Base-by-base conservation (phyloP, 179 eudicot genomes). In the Silene vulgaris region DNA sequence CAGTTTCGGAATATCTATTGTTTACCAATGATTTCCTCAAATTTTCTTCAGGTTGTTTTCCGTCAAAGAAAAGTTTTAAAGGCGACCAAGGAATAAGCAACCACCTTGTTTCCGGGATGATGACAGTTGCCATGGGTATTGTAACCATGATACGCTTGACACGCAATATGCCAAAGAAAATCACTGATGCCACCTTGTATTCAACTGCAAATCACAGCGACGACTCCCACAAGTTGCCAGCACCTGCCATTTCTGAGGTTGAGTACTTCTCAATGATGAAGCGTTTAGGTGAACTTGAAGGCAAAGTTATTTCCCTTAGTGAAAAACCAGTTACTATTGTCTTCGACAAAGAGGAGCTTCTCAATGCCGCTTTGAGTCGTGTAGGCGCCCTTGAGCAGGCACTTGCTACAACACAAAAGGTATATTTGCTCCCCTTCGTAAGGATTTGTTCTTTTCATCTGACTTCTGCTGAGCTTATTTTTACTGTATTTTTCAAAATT, bases 91-190 rank as follows among this genome's bases (percentile, higher is more conserved):
- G 90, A 48, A 14, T 81, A 2, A 86, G 88, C 78, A 86, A 81
- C 76, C 93, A 86, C 65, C 60, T 90, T 19, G 79, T 90, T 14
- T 85, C 90, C 0, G 96, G 97, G 37, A 79, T 93, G 29, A 87
- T 96, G 97, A 82, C 97, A 16, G 75, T 96, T 26, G 81, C 89
- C 8, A 93, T 96, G 99, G 97, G 97, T 0, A 79, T 96, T 14
- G 84, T 90, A n/a, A 85, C 99, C 23, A 86, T 96, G 97, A 80
- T 93, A 52, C 84, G 91, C 14, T 30, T 96, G 84, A 87, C 97
- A 19, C 80, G 90, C 3, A 87, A 86, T 89, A 87, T 96, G 93
- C 97, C 97, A 3, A 89, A 78, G 82, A 92, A 80, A 84, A 80
- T 90, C 29, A 89, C 89, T 9, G 87, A 90, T 77, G 87, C 97